phyloP scores from a whole-genome alignment of 2,329 filamentous ascomycete species.

The Thermoascus crustaceus region DNA sequence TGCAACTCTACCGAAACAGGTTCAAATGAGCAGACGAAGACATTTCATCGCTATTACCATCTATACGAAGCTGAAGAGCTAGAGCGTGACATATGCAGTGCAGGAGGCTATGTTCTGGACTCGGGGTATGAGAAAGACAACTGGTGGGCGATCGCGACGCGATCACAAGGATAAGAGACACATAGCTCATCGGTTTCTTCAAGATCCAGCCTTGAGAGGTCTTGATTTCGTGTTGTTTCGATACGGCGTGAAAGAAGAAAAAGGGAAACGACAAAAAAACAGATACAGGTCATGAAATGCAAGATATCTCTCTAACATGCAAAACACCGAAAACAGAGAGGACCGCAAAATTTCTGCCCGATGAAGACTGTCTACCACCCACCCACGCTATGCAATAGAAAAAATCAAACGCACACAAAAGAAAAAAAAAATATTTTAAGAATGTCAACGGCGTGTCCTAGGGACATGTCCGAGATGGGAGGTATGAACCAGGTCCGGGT shows the following conservation, averaged over 20 bases:
- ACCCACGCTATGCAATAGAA: slow-evolving; percentile 5
- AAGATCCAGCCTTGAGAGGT: slow-evolving; percentile 25
- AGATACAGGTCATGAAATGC: slow-evolving; percentile 4
- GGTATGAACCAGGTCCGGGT: slow-evolving; percentile 23
- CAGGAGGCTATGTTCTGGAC: slow-evolving; percentile 67
- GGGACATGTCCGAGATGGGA: slow-evolving; percentile 30
- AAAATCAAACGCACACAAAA: slow-evolving; percentile 12
- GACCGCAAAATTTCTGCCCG: background rate
- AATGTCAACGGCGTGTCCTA: slow-evolving; percentile 21
- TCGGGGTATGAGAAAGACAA: slow-evolving; percentile 95
- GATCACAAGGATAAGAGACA: slow-evolving; percentile 15
- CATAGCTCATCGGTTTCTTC: slow-evolving; percentile 13
- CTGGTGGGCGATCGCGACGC: slow-evolving; percentile 76
- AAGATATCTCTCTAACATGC: slow-evolving; percentile 3
- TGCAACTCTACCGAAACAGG: slow-evolving; percentile 16
- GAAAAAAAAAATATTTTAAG: slow-evolving; percentile 16
- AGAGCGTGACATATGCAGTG: slow-evolving; percentile 65
- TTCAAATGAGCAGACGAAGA: slow-evolving; percentile 32
- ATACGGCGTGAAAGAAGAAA: slow-evolving; percentile 8
- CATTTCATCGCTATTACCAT: slow-evolving; percentile 89
- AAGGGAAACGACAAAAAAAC: background rate
- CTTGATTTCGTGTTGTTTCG: slow-evolving; percentile 3
- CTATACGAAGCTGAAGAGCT: slow-evolving; percentile 81
- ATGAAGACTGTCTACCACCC: slow-evolving; percentile 7
- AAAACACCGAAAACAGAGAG: slow-evolving; percentile 5